A percentile compares a stretch with the other conserved stretches of the same genome.
Evolutionary conservation across 2,329 filamentous ascomycete genomes (phyloP).

Genomic region (Aspergillus neoniger): DNA sequence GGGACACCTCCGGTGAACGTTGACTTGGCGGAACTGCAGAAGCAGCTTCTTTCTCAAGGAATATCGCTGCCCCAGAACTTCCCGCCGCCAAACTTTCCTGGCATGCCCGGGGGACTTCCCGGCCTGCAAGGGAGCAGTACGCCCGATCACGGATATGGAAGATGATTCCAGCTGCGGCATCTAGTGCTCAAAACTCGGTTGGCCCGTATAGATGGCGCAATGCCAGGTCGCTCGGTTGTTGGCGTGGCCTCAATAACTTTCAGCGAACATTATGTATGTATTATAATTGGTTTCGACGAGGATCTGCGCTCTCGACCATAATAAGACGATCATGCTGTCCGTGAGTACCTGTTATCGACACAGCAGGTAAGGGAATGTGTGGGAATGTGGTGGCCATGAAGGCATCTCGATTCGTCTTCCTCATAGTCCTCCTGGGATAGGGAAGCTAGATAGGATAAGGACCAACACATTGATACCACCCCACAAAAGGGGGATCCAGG

Average conservation of each 20-base stretch:
- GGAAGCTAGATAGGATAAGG: slow-evolving; percentile 83
- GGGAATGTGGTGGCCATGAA: not conserved
- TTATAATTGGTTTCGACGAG: slow-evolving; percentile 1
- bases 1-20: slow-evolving; percentile 50
- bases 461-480: slow-evolving; percentile 79
- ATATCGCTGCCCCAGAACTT: slow-evolving; percentile 38
- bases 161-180: slow-evolving; percentile 45
- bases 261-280: slow-evolving; percentile 8
- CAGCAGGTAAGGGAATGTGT: too few relatives aligned
- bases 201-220: slow-evolving; percentile 23
- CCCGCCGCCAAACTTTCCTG: slow-evolving; percentile 44
- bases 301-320: not conserved
- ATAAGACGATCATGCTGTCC: not conserved
- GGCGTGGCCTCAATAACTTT: slow-evolving; percentile 11
- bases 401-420: not conserved
- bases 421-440: slow-evolving; percentile 86
- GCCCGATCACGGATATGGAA: slow-evolving; percentile 37
- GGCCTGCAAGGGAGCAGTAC: slow-evolving; percentile 39
- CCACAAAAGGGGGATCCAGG: slow-evolving; percentile 92
- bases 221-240: slow-evolving; percentile 28
- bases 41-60: slow-evolving; percentile 39
- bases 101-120: slow-evolving; percentile 35
- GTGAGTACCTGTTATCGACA: not conserved
- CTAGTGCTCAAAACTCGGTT: not conserved
- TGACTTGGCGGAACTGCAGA: slow-evolving; percentile 41